A percentile compares a stretch with the other conserved stretches of the same genome.
phyloP scores from a whole-genome alignment of 345 rosid genomes.

The Diplotaxis tenuifolia region DNA sequence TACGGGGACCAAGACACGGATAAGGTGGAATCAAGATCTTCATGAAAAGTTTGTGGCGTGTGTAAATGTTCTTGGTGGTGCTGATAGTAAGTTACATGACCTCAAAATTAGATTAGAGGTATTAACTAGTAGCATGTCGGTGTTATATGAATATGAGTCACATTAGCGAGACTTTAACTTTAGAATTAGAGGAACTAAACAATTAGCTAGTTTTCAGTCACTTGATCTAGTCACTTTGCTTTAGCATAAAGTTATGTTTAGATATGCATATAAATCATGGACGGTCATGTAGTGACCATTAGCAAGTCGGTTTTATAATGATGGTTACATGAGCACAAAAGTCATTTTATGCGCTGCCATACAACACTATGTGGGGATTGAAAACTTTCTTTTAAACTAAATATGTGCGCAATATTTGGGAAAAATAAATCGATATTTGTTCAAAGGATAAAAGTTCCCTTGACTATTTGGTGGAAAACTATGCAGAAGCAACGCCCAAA shows the following conservation, averaged over 20 bases:
- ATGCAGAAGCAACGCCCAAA: constrained; percentile 86
- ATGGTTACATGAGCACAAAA: constrained; percentile 11
- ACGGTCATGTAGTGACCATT: background rate
- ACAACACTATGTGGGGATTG: background rate
- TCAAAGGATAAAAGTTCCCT: constrained; percentile 3
- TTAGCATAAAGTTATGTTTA: constrained; percentile 15
- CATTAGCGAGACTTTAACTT: background rate
- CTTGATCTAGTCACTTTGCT: constrained; percentile 5
- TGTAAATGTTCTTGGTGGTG: constrained; percentile 77
- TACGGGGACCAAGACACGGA: constrained; percentile 49
- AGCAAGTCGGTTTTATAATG: background rate
- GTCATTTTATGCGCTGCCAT: background rate
- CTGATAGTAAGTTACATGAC: constrained; percentile 49
- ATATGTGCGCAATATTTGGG: constrained; percentile 6
- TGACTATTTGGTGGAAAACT: constrained; percentile 4
- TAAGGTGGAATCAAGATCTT: constrained; percentile 89
- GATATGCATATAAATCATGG: constrained; percentile 17
- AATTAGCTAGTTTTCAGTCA: background rate
- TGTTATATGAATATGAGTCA: background rate
- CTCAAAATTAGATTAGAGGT: constrained; percentile 5
- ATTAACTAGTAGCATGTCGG: background rate
- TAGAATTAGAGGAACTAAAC: constrained; percentile 1
- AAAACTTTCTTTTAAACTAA: background rate
- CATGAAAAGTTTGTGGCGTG: constrained; percentile 84
- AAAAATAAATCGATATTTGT: background rate